A percentile compares a stretch with the other conserved stretches of the same genome.
Evolutionary conservation across 768 basidiomycete species (phyloP).

Genomic region (Omphalotus guepiniiformis): DNA sequence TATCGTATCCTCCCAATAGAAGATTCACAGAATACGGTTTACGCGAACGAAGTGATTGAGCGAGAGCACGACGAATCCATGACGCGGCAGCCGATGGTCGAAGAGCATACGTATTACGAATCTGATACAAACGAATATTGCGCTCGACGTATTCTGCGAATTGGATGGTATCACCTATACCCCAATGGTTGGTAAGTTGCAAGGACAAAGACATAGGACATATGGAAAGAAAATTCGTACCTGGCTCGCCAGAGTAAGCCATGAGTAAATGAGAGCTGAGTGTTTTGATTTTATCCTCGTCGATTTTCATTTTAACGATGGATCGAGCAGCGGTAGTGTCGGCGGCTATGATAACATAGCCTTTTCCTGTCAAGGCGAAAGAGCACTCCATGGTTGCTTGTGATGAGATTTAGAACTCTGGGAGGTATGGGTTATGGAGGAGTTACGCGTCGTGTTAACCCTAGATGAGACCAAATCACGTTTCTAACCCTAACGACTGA

Average conservation of each 20-base stretch:
- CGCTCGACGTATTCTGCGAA: slow-evolving; percentile 96
- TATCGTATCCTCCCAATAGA: slow-evolving; percentile 90
- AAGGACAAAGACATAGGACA: background rate
- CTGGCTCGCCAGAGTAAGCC: slow-evolving; percentile 94
- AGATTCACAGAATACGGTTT: slow-evolving; percentile 90
- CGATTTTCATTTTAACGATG: slow-evolving; percentile 95
- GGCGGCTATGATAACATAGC: slow-evolving; percentile 87
- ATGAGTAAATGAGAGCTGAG: slow-evolving; percentile 90
- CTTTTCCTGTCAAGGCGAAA: slow-evolving; percentile 89
- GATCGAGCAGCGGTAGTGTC: slow-evolving; percentile 88
- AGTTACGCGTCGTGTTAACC: background rate
- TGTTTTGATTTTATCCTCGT: slow-evolving; percentile 95
- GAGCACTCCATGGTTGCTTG: slow-evolving; percentile 77
- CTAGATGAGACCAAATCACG: too few relatives aligned
- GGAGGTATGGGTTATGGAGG: background rate
- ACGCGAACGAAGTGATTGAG: slow-evolving; percentile 83
- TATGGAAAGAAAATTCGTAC: slow-evolving; percentile 29
- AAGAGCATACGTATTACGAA: slow-evolving; percentile 86
- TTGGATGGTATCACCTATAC: slow-evolving; percentile 87
- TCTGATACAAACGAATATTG: slow-evolving; percentile 94
- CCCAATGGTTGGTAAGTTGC: background rate
- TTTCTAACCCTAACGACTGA: too few relatives aligned
- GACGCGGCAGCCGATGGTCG: slow-evolving; percentile 89
- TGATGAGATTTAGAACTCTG: background rate
- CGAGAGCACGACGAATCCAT: slow-evolving; percentile 91